phyloP scores from a whole-genome alignment of 129 eudicot genomes.

The Flaveria brownii region DNA sequence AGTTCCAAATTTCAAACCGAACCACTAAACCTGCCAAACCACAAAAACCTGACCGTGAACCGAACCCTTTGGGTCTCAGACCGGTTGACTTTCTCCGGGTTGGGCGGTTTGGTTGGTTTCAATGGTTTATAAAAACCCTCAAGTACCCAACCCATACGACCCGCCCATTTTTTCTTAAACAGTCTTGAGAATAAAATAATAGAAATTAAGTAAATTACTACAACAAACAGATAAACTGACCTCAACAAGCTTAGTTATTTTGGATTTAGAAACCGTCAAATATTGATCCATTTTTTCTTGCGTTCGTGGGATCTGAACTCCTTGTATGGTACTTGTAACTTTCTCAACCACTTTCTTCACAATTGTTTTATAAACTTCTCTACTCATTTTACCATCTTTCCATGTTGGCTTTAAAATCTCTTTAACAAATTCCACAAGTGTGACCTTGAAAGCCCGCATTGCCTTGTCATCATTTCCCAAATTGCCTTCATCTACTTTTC shows the following conservation, averaged over 20 bases:
- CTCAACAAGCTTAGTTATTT: constrained; percentile 70
- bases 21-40: too few species aligned
- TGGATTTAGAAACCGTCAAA: constrained; percentile 54
- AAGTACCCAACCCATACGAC: background rate
- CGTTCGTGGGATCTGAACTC: constrained; percentile 60
- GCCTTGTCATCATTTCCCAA: constrained; percentile 59
- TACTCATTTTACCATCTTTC: constrained; percentile 86
- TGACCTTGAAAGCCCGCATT: constrained; percentile 61
- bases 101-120: background rate
- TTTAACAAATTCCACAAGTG: constrained; percentile 76
- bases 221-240: constrained; percentile 40
- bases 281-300: constrained; percentile 71
- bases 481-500: constrained; percentile 49
- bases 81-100: too few species aligned
- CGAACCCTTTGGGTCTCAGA: too few species aligned
- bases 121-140: background rate
- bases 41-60: too few species aligned
- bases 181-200: background rate
- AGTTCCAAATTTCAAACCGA: background rate
- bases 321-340: constrained; percentile 61
- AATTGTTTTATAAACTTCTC: constrained; percentile 73
- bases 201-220: background rate
- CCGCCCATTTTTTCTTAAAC: background rate
- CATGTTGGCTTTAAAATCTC: constrained; percentile 78
- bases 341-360: constrained; percentile 89